Base-by-base conservation (phyloP, 192 early-diverging fungal genomes). In the Coemansia sp. region DNA sequence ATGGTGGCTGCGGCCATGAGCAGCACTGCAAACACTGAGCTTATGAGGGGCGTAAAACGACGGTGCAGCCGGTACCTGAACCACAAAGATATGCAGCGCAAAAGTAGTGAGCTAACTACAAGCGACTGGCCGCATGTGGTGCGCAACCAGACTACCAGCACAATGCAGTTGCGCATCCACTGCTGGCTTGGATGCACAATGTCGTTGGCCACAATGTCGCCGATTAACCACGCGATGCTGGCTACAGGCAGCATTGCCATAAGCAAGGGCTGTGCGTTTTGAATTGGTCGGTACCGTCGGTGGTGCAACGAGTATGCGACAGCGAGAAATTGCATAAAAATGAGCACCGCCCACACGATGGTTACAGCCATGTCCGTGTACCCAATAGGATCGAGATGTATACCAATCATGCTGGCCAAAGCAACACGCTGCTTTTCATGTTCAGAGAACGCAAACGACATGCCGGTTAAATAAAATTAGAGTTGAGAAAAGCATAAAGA, bases 141-240 rank as follows among this genome's bases (percentile, higher is more conserved):
- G 23, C 75, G 68, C 54, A 78, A 35, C 81, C 81, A 82, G 1
- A 82, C 32, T 3, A 37, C 60, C 1, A 41, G 58, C 5, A 82
- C 61, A 0, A 78, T 45, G 29, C 81, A 82, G 48, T 69, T 71
- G 16, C 10, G 3, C 1, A 72, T 35, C 29, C 29, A 32, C 10
- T 54, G 52, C 3, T 22, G 19, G 23, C 19, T 57, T 14, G 45
- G 50, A 22, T 77, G 75, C 1, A 77, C 32, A 64, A 82, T 45
- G 12, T 68, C 68, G 50, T 78, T 68, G 20, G 75, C 43, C 0
- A 41, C 26, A 14, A 74, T 51, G 49, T 78, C 81, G 29, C 81
- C 75, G 29, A 75, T 43, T 60, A 62, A 82, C 65, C 69, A 78
- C 13, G 74, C 19, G 1, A 74, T 22, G 9, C 68, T 58, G 3